A percentile compares a stretch with the other conserved stretches of the same genome.
Evolutionary conservation across 2,329 filamentous ascomycete genomes (phyloP).

Genomic region (Cladophialophora carrionii): DNA sequence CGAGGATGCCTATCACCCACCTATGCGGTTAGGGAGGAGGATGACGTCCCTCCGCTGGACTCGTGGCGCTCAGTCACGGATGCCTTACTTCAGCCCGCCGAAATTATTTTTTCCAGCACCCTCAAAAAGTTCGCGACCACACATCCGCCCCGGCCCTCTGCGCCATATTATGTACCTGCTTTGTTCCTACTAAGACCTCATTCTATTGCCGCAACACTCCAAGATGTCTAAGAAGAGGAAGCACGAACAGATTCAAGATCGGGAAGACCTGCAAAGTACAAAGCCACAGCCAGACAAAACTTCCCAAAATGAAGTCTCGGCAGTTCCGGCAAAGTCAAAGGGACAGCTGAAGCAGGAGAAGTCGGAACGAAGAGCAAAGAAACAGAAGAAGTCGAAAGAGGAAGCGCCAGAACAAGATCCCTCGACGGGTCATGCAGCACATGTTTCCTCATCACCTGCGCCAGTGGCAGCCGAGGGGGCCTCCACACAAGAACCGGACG

Average conservation of each 20-base stretch:
- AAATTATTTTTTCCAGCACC: slow-evolving; percentile 9
- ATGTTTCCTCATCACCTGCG: not conserved
- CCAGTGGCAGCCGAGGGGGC: not conserved
- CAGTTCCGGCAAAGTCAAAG: slow-evolving; percentile 19
- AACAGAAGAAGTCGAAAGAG: slow-evolving; percentile 30
- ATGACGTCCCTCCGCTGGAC: not conserved
- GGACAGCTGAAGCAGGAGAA: slow-evolving; percentile 34
- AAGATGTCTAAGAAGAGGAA: slow-evolving; percentile 36
- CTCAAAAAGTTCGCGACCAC: not conserved
- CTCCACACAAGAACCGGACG: not conserved
- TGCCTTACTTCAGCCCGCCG: slow-evolving; percentile 2
- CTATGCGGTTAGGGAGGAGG: not conserved
- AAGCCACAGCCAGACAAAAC: slow-evolving; percentile 13
- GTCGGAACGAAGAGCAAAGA: slow-evolving; percentile 37
- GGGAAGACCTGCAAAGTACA: slow-evolving; percentile 17
- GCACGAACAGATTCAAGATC: slow-evolving; percentile 18
- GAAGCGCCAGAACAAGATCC: slow-evolving; percentile 10
- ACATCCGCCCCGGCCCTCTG: not conserved
- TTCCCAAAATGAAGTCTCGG: not conserved
- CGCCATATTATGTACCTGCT: slow-evolving; percentile 5
- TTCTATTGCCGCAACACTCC: not conserved
- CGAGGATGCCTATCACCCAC: not conserved
- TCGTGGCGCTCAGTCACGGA: not conserved
- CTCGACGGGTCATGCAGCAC: not conserved
- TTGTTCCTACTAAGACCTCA: slow-evolving; percentile 10